Evolutionary conservation across 2,329 filamentous ascomycete genomes (phyloP).

Genomic region (Penicillium digitatum): DNA sequence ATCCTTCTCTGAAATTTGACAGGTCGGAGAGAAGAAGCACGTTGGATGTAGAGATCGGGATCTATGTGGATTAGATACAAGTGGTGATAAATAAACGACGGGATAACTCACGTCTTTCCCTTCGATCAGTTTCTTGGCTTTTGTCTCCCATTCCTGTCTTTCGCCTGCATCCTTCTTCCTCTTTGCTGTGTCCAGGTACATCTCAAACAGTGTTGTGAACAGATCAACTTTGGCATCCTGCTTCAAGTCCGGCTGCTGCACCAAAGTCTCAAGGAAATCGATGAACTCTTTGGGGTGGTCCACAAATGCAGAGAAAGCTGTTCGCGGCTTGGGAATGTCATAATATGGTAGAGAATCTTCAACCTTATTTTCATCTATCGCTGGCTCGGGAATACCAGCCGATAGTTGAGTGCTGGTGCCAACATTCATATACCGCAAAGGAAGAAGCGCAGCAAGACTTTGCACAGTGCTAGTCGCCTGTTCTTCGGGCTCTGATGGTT

Average conservation of each 20-base stretch:
- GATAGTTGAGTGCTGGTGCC: constrained; percentile 44
- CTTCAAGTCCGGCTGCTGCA: constrained; percentile 66
- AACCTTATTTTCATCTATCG: constrained; percentile 21
- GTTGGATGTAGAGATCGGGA: constrained; percentile 88
- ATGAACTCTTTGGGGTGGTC: constrained; percentile 92
- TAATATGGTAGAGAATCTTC: constrained; percentile 57
- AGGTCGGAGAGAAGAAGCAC: constrained; percentile 89
- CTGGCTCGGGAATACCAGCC: constrained; percentile 26
- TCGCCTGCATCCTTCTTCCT: constrained; percentile 63
- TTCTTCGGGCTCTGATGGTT: constrained; percentile 46
- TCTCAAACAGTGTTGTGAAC: constrained; percentile 94
- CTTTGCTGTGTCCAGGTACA: constrained; percentile 89
- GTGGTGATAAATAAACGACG: neutral
- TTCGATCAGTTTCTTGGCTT: constrained; percentile 84
- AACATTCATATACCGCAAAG: constrained; percentile 77
- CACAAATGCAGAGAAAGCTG: constrained; percentile 93
- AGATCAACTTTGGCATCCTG: constrained; percentile 76
- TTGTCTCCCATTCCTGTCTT: constrained; percentile 78
- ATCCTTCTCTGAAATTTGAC: constrained; percentile 84
- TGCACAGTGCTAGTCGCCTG: constrained; percentile 71
- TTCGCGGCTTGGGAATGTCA: constrained; percentile 73
- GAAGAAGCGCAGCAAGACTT: constrained; percentile 77
- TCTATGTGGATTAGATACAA: constrained; percentile 32
- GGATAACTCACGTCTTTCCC: constrained; percentile 58
- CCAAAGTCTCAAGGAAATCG: constrained; percentile 82